Conservation (phyloP, 1,139 yeast species). For the Blastobotrys proliferans region DNA sequence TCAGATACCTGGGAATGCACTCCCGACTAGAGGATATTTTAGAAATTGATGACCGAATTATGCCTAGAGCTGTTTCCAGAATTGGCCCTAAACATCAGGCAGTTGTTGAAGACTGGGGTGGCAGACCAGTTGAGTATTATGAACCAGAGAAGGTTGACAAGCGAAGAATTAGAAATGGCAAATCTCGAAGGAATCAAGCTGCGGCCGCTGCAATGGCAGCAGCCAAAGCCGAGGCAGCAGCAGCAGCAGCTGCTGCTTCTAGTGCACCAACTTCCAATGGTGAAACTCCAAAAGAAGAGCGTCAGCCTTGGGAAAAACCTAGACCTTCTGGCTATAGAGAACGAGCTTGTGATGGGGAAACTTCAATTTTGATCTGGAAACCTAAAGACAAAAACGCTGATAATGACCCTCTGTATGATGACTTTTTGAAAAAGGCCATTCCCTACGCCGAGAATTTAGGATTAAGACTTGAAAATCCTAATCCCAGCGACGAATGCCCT, state of each 20-base stretch:
- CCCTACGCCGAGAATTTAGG: slow-evolving; percentile 53
- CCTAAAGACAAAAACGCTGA: slow-evolving; percentile 23
- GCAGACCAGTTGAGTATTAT: slow-evolving; percentile 64
- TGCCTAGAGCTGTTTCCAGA: slow-evolving; percentile 77
- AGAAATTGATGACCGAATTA: slow-evolving; percentile 75
- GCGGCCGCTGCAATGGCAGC: neutral
- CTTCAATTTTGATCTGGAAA: slow-evolving; percentile 70
- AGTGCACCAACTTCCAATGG: neutral
- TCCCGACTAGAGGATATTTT: slow-evolving; percentile 73
- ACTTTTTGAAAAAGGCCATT: slow-evolving; percentile 52
- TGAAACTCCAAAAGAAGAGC: slow-evolving; percentile 40
- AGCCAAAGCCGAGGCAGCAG: neutral
- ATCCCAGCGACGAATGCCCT: no score
- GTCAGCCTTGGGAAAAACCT: slow-evolving; percentile 74
- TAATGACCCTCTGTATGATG: slow-evolving; percentile 40
- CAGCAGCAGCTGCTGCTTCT: neutral
- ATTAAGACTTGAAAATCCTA: slow-evolving; percentile 41
- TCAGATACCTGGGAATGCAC: slow-evolving; percentile 75
- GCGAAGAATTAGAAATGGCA: neutral
- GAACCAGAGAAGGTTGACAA: slow-evolving; percentile 33
- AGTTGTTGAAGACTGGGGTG: slow-evolving; percentile 63
- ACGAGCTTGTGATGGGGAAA: slow-evolving; percentile 70
- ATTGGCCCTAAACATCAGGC: slow-evolving; percentile 75
- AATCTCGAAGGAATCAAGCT: neutral
- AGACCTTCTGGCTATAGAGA: slow-evolving; percentile 80